Base-by-base conservation (phyloP, 225 moss, liverwort and hornwort genomes). In the Marchantia polymorpha region DNA sequence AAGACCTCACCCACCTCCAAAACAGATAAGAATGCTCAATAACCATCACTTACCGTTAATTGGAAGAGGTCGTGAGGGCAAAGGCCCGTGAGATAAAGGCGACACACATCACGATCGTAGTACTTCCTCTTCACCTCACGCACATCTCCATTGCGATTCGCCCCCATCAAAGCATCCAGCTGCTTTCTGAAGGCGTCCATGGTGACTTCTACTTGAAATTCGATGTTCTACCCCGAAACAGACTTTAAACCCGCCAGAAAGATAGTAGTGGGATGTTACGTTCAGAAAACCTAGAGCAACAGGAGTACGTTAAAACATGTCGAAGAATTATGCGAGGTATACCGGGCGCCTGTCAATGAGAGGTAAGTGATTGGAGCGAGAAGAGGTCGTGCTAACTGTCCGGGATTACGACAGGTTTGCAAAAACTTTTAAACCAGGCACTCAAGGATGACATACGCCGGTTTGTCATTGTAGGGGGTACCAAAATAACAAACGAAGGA, bases 161-260 rank as follows among this genome's bases (percentile, higher is more conserved):
- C 96, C 58, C 96, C 96, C 96, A 97, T 97, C 81, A 97, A 71
- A 69, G 93, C 96, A 83, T 97, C 96, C 85, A 97, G 87, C 90
- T 97, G 96, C 96, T 97, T 97, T 84, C 96, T 89, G 87, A 97
- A 90, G 81, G 96, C 96, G 76, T 97, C 96, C 96, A 97, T 97
- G 75, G 80, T 81, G 81, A 52, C 78, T 83, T 81, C 83, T 86
- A 81, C 82, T 72, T 78, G 80, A 73, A 77, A 74, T 78, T 63
- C 83, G 31, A 74, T 66, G 77, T 71, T 78, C 81, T 81, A 80
- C 58, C 82, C 80, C 73, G 74, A 63, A 60, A 64, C 70, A 25
- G 58, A 58, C 51, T 75, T n/a, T 85, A 82, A 79, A 47, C 76
- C 68, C 70, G 65, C 79, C n/a, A 25, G 10, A 68, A 52, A 73